Evolutionary conservation across 2,329 filamentous ascomycete species (phyloP).

Genomic region (Tolypocladium capitatum): DNA sequence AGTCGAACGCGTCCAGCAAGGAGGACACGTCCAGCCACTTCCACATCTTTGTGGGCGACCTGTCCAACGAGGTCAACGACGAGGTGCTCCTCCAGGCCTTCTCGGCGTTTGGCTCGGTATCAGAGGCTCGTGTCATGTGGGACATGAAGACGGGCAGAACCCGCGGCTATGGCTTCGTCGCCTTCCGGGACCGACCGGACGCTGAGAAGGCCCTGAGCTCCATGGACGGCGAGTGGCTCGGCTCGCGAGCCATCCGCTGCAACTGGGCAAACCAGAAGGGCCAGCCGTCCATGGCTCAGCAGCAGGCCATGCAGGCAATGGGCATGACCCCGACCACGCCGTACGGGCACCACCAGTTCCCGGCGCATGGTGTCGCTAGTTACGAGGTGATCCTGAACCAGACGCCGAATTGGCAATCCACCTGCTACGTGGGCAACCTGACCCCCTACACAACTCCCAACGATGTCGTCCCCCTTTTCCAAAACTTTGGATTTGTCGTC

Average conservation of each 20-base stretch:
- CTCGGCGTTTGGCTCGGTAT: slow-evolving; percentile 88
- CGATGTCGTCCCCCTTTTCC: slow-evolving; percentile 93
- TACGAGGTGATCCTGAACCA: slow-evolving; percentile 95
- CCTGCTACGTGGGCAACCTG: slow-evolving; percentile 93
- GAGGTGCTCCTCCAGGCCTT: slow-evolving; percentile 90
- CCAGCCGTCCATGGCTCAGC: slow-evolving; percentile 96
- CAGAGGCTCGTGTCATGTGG: slow-evolving; percentile 99
- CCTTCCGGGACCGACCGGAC: slow-evolving; percentile 85
- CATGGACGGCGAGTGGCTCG: slow-evolving; percentile 99
- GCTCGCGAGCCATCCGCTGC: slow-evolving; percentile 93
- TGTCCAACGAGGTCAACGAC: slow-evolving; percentile 98
- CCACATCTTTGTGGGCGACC: slow-evolving; percentile 95
- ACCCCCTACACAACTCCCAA: slow-evolving; percentile 96
- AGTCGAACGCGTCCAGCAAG: slow-evolving; percentile 87
- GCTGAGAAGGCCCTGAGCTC: slow-evolving; percentile 92
- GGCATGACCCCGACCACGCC: slow-evolving; percentile 95
- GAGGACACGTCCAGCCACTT: slow-evolving; percentile 98
- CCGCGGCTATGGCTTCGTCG: slow-evolving; percentile 94
- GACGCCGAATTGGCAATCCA: slow-evolving; percentile 96
- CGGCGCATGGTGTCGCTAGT: slow-evolving; percentile 89
- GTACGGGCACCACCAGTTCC: slow-evolving; percentile 95
- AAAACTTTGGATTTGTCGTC: slow-evolving; percentile 95
- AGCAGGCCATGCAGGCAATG: slow-evolving; percentile 94
- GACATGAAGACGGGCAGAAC: slow-evolving; percentile 99
- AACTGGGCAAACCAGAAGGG: slow-evolving; percentile 99